Evolutionary conservation across 805 yeast species (phyloP), one percentile per base, ranked within the genome.

Genomic region (Wickerhamiella domercqiae): DNA sequence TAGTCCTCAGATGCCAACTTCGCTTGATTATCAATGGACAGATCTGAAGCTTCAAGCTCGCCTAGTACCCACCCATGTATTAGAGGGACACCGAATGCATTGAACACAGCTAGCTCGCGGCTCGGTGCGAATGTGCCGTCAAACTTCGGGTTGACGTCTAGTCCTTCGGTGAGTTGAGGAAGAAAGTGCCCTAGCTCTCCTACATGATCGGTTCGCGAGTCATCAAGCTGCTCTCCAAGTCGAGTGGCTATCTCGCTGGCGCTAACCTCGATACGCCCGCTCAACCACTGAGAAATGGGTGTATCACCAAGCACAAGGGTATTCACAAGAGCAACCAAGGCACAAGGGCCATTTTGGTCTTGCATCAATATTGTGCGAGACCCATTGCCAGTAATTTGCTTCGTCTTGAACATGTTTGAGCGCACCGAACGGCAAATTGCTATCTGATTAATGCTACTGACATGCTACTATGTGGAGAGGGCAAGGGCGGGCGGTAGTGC

Each of bases 331-430:
- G 94, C 86, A 11, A 86, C 67, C 28, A 86, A 56, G 2, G 94
- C 93, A 52, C 94, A 84, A 0, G 95, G 94, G 0, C 95, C 95
- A 50, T 83, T 82, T 34, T 60, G 63, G 44, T 81, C 80, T 59
- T 84, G 95, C 16, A 82, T 56, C 3, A 86, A 59, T 24, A 84
- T 71, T 1, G 57, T 30, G 17, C 35, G 32, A 19, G 16, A n/a
- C 1, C 38, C 35, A 2, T 17, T 22, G n/a, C 32, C 26, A 14
- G 20, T 6, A 22, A 25, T 5, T 17, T 19, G 26, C 26, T 24
- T 24, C 26, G 26, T 24, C 26, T 24, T 13, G 26, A 9, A 9
- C 26, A 9, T 24, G 26, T 24, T 13, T 13, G 26, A 24, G 11
- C 13, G 9, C 26, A 13, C 26, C 26, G 9, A 24, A 9, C 13